phyloP scores from a whole-genome alignment of 1,139 yeast genomes.

The Hyphopichia fennica region DNA sequence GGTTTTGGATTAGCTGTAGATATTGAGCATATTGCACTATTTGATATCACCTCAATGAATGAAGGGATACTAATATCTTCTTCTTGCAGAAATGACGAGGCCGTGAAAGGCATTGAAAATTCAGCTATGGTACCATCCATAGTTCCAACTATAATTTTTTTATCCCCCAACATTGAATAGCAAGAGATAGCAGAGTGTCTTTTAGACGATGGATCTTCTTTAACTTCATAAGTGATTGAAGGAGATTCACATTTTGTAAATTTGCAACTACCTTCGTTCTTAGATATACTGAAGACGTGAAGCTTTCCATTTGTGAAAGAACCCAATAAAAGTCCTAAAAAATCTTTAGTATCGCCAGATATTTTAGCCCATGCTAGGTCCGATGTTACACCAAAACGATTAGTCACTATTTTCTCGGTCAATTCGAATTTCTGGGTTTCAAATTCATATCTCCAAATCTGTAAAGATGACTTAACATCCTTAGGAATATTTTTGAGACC shows the following conservation, averaged over 20 bases:
- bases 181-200: conserved; percentile 41
- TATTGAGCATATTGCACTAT: conserved; percentile 50
- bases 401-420: conserved; percentile 35
- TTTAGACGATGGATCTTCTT: conserved; percentile 9
- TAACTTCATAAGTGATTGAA: conserved; percentile 27
- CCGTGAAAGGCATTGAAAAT: conserved; percentile 39
- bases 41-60: conserved; percentile 46
- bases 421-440: conserved; percentile 22
- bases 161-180: conserved; percentile 54
- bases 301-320: conserved; percentile 64
- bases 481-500: conserved; percentile 1
- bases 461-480: conserved; percentile 39
- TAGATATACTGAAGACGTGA: conserved; percentile 42
- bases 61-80: conserved; percentile 42
- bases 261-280: conserved; percentile 12
- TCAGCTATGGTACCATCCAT: conserved; percentile 69
- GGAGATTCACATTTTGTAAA: conserved; percentile 9
- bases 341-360: conserved; percentile 15
- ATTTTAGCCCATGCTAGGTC: conserved; percentile 53
- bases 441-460: conserved; percentile 45
- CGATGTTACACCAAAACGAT: conserved; percentile 53
- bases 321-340: conserved; percentile 52
- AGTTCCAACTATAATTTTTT: conserved; percentile 60
- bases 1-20: conserved; percentile 29
- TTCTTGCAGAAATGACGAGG: background rate